A percentile compares a stretch with the other conserved stretches of the same genome.
Conservation (phyloP, 306 rosid genomes). For the Castanea sativa region DNA sequence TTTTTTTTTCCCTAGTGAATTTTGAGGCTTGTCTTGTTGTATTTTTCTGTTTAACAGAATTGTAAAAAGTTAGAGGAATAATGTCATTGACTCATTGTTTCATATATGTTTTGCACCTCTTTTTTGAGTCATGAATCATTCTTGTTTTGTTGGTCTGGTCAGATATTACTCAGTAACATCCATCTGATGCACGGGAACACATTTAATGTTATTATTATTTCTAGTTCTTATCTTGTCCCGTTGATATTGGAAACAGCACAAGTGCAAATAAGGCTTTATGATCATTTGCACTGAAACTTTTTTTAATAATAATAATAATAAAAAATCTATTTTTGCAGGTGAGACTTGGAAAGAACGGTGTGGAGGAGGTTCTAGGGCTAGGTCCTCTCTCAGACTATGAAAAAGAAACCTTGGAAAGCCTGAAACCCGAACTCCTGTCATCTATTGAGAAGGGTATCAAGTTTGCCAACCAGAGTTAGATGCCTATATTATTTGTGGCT, state of each 20-base stretch:
- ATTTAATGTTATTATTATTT: too few relatives aligned
- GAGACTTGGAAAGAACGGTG: conserved; percentile 89
- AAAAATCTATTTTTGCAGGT: conserved; percentile 47
- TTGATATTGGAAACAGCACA: background rate
- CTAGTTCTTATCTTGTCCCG: background rate
- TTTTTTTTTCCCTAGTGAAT: too few relatives aligned
- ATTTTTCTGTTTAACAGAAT: too few relatives aligned
- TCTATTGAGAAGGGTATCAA: conserved; percentile 94
- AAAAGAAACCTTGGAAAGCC: conserved; percentile 67
- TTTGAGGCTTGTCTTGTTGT: too few relatives aligned
- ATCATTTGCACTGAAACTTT: background rate
- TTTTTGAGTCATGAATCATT: too few relatives aligned
- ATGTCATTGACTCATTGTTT: too few relatives aligned
- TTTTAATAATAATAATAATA: background rate
- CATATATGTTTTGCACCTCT: too few relatives aligned
- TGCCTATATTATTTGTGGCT: conserved; percentile 1
- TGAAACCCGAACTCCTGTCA: conserved; percentile 68
- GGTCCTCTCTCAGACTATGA: conserved; percentile 85
- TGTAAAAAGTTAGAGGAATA: too few relatives aligned
- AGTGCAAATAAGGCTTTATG: background rate
- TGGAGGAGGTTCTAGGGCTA: conserved; percentile 69
- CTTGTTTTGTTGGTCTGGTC: too few relatives aligned
- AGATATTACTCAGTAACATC: too few relatives aligned
- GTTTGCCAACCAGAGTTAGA: conserved; percentile 63
- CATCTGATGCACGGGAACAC: too few relatives aligned